Base-by-base conservation (phyloP, 805 yeast species). In the Geotrichum ghanense region DNA sequence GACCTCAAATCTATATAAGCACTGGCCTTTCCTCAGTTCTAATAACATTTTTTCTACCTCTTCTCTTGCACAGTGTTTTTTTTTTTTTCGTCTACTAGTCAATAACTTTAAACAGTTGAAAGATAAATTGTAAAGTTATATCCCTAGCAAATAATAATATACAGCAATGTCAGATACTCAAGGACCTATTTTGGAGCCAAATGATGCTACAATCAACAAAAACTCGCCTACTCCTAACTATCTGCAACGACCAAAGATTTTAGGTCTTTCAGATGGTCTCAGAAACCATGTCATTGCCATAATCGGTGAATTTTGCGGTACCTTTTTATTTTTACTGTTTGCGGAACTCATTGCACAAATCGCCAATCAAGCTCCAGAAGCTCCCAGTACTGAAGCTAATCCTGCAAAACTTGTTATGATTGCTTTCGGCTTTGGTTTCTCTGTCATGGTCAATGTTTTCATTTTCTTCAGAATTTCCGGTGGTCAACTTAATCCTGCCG, bases 401-500 rank as follows among this genome's bases (percentile, higher is more conserved):
- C 87, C 90, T 34, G 72, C 75, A 45, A 81, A 79, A 64, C 64
- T 83, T 53, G 73, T 83, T 53, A 81, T 85, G 87, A 86, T 86
- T 58, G 69, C 95, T 14, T 73, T 81, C 44, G 95, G 95, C 57
- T 85, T 85, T 67, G 95, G 95, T 54, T 82, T 83, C 59, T 81
- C 87, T 56, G 86, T 86, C 47, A 75, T 82, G 78, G 80, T 82
- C 54, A 78, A 75, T 56, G 84, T 83, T 44, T 76, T 78, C 57
- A 65, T 78, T 57, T 77, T 82, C 57, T 80, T 72, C 69, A 75
- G 86, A 64, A 76, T 86, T 51, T 82, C 92, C 34, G 95, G 95
- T 59, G 95, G 92, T 70, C 84, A 83, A 69, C 74, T 86, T 62
- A 86, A 86, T 70, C 95, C 95, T 9, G 90, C 92, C 44, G 95